Conservation (phyloP, 495 filamentous ascomycete species). For the Sphaerosporella brunnea region DNA sequence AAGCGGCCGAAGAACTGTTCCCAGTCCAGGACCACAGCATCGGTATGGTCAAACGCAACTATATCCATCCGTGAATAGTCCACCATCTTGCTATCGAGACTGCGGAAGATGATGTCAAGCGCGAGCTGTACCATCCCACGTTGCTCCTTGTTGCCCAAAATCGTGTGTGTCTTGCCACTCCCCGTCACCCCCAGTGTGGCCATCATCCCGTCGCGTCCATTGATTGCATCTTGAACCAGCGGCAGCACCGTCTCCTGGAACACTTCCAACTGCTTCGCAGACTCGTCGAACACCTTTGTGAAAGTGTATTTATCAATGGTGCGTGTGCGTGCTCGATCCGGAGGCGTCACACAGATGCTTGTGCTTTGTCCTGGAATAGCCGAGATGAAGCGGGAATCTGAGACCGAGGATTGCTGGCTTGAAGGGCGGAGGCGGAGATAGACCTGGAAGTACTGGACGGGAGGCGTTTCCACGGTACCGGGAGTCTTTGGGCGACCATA, state of each 20-base stretch:
- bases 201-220: conserved; percentile 72
- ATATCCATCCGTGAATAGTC: conserved; percentile 24
- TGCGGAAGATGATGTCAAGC: conserved; percentile 75
- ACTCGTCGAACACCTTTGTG: conserved; percentile 80
- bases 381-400: conserved; percentile 21
- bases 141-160: conserved; percentile 67
- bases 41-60: conserved; percentile 49
- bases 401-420: conserved; percentile 22
- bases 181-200: conserved; percentile 91
- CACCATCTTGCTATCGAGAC: conserved; percentile 48
- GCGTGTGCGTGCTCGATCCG: conserved; percentile 39
- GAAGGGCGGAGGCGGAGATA: conserved; percentile 79
- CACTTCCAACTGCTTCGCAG: conserved; percentile 64
- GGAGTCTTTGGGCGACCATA: neutral
- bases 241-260: conserved; percentile 69
- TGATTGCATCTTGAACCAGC: conserved; percentile 51
- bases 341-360: conserved; percentile 21
- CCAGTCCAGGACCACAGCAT: conserved; percentile 64
- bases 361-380: conserved; percentile 13
- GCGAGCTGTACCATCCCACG: conserved; percentile 72
- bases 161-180: conserved; percentile 97
- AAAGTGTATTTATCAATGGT: conserved; percentile 89
- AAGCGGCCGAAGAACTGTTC: conserved; percentile 53
- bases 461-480: neutral
- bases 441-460: conserved; percentile 48